Evolutionary conservation across 257 asterid species (phyloP), one percentile per base, ranked within the genome.

Genomic region (Haberlea rhodopensis): DNA sequence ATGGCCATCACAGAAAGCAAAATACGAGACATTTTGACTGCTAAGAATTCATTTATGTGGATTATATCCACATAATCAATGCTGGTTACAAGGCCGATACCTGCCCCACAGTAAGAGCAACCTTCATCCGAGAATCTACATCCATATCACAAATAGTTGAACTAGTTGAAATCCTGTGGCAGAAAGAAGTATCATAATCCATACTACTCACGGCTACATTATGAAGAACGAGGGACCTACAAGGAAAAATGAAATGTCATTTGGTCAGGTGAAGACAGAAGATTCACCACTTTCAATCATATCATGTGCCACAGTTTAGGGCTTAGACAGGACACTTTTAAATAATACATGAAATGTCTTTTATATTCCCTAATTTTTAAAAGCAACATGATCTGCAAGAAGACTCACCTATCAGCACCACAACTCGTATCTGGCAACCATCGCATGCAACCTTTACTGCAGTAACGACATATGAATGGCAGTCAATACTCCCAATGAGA

Each of bases 401-500:
- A n/a, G n/a, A 73, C 87, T 75, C 79, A 87, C 95, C 87, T 66
- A 62, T 82, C 83, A 56, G 82, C 76, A 43, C 79, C 58, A 62
- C 84, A 82, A 68, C 91, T 87, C 53, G 81, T 63, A 87, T 78
- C 74, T 77, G 75, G 45, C 49, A n/a, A 65, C 87, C 91, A 71
- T 62, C 77, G 67, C 53, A 64, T 53, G 78, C 63, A 63, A 85
- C 78, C 66, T 80, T 87, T 66, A 82, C 76, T 18, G 73, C 81
- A 61, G 82, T 77, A 63, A 79, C 85, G 5, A 82, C 80, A 70
- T 77, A 81, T 37, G 89, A 79, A 75, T 80, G 81, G 72, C 71
- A 79, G 27, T 80, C 72, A 70, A 82, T 72, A 63, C 78, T 82
- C 60, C 87, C 92, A 32, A 76, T 51, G 67, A 73, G 83, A 73